Conservation (phyloP, 768 basidiomycete genomes). For the Boletus sp. region DNA sequence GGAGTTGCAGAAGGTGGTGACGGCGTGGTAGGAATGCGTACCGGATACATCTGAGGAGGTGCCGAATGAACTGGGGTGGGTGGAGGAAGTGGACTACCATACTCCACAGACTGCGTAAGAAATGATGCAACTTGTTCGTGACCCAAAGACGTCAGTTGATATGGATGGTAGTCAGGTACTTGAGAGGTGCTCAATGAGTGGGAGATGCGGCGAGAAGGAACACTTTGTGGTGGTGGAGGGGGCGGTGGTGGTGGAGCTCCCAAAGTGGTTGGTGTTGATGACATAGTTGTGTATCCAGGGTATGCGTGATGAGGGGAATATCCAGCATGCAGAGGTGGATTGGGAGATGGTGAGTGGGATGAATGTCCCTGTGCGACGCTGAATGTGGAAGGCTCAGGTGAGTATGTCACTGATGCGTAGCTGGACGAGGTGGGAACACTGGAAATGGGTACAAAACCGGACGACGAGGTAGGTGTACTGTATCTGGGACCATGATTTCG, state of each 20-base stretch:
- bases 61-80: slow-evolving; percentile 24
- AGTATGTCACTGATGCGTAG: slow-evolving; percentile 37
- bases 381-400: slow-evolving; percentile 32
- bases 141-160: slow-evolving; percentile 14
- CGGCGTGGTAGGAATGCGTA: slow-evolving; percentile 16
- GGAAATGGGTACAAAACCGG: slow-evolving; percentile 64
- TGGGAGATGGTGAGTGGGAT: slow-evolving; percentile 27
- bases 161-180: slow-evolving; percentile 26
- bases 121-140: slow-evolving; percentile 25
- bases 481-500: slow-evolving; percentile 56
- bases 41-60: slow-evolving; percentile 26
- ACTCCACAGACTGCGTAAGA: slow-evolving; percentile 27
- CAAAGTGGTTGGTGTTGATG: slow-evolving; percentile 11
- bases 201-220: slow-evolving; percentile 19
- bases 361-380: slow-evolving; percentile 42
- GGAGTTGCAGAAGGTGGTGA: slow-evolving; percentile 27
- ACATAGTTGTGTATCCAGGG: slow-evolving; percentile 9
- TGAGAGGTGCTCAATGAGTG: slow-evolving; percentile 32
- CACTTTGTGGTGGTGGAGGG: slow-evolving; percentile 10
- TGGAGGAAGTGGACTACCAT: slow-evolving; percentile 16
- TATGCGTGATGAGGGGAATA: slow-evolving; percentile 22
- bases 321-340: slow-evolving; percentile 11
- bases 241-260: neutral
- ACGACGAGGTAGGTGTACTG: slow-evolving; percentile 63
- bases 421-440: slow-evolving; percentile 35